Percentiles rank a stretch among this genome's conserved stretches.
Conservation (phyloP, 2,329 filamentous ascomycete genomes). For the Ascosphaera apis region DNA sequence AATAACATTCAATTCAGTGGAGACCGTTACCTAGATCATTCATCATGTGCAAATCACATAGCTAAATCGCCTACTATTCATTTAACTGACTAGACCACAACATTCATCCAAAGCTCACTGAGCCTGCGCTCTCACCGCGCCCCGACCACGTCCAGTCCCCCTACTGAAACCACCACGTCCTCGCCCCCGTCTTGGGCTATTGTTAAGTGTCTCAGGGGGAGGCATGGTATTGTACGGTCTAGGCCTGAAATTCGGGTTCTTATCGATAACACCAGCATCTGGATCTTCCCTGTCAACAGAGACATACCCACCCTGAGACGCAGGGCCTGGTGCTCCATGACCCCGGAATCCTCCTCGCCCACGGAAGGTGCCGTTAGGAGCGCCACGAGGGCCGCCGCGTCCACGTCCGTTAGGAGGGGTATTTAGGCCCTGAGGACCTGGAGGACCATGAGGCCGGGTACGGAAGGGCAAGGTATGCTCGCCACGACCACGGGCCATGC, state of each 20-base stretch:
- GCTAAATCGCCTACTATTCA: too few species aligned
- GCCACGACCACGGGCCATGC: constrained; percentile 15
- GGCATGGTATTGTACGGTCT: constrained; percentile 25
- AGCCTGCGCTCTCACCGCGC: too few species aligned
- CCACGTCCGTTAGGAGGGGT: background rate
- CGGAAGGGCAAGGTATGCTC: constrained; percentile 9
- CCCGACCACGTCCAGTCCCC: constrained; percentile 1
- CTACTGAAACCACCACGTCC: constrained; percentile 7
- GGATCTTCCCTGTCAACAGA: constrained; percentile 24
- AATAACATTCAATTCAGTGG: too few species aligned
- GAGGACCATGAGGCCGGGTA: constrained; percentile 5
- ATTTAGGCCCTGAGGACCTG: background rate
- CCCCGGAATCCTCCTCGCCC: constrained; percentile 1
- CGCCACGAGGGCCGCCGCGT: background rate
- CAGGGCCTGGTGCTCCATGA: background rate
- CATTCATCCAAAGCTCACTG: too few species aligned
- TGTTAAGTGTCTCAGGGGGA: constrained; percentile 15
- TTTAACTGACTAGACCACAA: too few species aligned
- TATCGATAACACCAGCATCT: constrained; percentile 24
- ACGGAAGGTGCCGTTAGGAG: constrained; percentile 1
- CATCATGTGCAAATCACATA: too few species aligned
- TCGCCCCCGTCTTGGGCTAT: constrained; percentile 7
- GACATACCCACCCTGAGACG: constrained; percentile 10
- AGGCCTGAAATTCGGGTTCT: constrained; percentile 29
- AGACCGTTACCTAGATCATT: too few species aligned